Base-by-base conservation (phyloP, 140 eudicot genomes). In the Cichorium intybus region DNA sequence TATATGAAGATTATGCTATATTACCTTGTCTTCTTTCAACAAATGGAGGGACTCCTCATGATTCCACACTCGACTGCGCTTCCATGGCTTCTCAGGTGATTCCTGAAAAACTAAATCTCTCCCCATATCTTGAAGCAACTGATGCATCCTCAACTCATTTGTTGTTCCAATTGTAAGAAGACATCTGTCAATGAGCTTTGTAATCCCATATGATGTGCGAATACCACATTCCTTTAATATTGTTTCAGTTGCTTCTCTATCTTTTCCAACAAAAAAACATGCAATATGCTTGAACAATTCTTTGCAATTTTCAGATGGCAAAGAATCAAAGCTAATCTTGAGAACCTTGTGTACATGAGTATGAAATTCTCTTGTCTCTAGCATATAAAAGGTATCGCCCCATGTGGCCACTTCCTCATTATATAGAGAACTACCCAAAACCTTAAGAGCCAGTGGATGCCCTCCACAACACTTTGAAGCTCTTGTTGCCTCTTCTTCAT, bases 1-100 rank as follows among this genome's bases (percentile, higher is more conserved):
- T 4, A 31, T 5, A 33, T 50, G 10, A 33, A 2, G 8, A n/a
- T 1, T 29, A 6, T 16, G 48, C 18, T 28, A 16, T 58, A 55
- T 26, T 66, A 66, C 72, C 27, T 17, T 51, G 8, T 50, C 56
- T 18, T 50, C 6, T 9, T 21, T 29, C 14, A 65, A 24, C 17
- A 65, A 9, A 7, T 18, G 1, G 5, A 49, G 17, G 49, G 33
- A 50, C 10, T 65, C 60, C 33, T 16, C 22, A 28, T 65, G 60
- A 18, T 33, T 22, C 61, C 50, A 65, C 5, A 51, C 10, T 33
- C 61, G 55, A 31, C 71, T 65, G 11, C 50, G 50, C 24, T 50
- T 31, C 31, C 58, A 56, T 6, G 61, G 71, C 41, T 57, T 35
- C 20, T 50, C 26, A 24, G 70, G 70, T 10, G 71, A 65, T 65